Evolutionary conservation across 2,329 filamentous ascomycete genomes (phyloP), one percentile per base, ranked within the genome.

Genomic region (Botryosphaeria dothidea): DNA sequence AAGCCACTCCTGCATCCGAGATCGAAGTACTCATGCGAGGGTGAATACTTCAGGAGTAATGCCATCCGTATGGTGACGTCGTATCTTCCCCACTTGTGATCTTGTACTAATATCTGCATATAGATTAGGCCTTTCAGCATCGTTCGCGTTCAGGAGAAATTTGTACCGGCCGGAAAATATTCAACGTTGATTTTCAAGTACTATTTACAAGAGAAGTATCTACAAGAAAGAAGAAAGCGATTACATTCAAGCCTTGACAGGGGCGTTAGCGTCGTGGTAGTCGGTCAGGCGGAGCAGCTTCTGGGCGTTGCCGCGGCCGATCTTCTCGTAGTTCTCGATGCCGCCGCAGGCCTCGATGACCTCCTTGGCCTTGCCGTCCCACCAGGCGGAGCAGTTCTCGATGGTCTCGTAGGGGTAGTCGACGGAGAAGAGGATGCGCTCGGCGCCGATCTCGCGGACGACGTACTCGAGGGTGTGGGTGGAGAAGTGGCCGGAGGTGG

Each of bases 401-500:
- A 79, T 78, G 2, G 72, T 78, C 76, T 84, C 83, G 62, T 82
- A 85, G 0, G 83, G 84, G 67, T 85, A 85, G 68, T 85, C 83
- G 3, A 85, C 80, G 1, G 78, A 82, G 70, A 84, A 85, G n/a
- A 85, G 68, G 41, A 85, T 82, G 0, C 83, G 73, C 62, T 85
- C 82, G 4, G 81, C 74, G 7, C 83, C 80, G 29, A 86, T 74
- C 68, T 85, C 79, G 21, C 77, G 75, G 21, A 83, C 76, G 51
- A 80, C 81, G 61, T 80, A 86, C 67, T 85, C 77, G 49, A 86
- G 72, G 0, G 83, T 84, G 0, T 80, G 73, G 0, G 83, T 85
- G 0, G 82, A 85, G 68, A 86, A 87, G 70, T 86, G 82, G 0
- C 85, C 85, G 64, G 78, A 81, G 0, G 85, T 86, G 3, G 85